Evolutionary conservation across 1,284 basidiomycete species (phyloP).

Genomic region (Fomitopsis schrenkii): DNA sequence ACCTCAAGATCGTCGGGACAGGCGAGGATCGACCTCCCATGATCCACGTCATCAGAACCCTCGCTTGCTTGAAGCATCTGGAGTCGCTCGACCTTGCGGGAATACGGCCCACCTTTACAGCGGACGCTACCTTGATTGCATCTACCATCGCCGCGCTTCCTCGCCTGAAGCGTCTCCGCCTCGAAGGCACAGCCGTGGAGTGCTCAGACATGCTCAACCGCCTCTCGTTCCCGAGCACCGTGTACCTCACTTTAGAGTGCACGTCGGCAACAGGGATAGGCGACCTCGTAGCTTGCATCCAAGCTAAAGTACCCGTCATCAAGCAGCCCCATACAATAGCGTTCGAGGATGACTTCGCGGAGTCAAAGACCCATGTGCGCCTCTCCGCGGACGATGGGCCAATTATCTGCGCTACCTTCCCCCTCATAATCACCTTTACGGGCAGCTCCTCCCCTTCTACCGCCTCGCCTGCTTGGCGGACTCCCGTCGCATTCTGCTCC

Average conservation of each 20-base stretch:
- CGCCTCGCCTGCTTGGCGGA: not conserved
- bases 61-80: not conserved
- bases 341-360: not conserved
- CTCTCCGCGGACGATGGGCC: not conserved
- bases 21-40: not conserved
- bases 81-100: not conserved
- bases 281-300: not conserved
- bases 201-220: not conserved
- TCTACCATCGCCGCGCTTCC: not conserved
- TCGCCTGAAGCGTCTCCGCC: not conserved
- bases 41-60: not conserved
- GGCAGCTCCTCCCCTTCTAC: not conserved
- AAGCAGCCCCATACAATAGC: not conserved
- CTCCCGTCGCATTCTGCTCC: not conserved
- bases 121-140: not conserved
- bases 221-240: not conserved
- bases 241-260: not conserved
- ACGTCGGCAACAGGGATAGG: not conserved
- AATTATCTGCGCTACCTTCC: not conserved
- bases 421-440: not conserved
- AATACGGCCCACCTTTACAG: not conserved
- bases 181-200: not conserved
- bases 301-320: not conserved
- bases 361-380: not conserved
- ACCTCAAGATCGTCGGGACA: not conserved